A percentile compares a stretch with the other conserved stretches of the same genome.
phyloP scores from a whole-genome alignment of 345 rosid species.

The Viola odorata region DNA sequence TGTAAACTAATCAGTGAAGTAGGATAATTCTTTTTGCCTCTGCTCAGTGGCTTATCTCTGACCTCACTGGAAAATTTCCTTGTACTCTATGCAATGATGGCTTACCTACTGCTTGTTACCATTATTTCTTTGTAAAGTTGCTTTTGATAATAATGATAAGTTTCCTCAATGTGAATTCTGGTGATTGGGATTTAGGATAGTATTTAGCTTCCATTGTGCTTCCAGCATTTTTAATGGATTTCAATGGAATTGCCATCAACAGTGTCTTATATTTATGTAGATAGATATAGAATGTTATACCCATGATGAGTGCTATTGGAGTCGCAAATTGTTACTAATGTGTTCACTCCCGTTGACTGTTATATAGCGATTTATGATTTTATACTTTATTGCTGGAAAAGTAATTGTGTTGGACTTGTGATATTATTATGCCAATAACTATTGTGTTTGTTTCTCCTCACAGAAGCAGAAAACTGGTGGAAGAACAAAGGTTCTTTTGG shows the following conservation, averaged over 20 bases:
- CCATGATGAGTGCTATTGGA: background rate
- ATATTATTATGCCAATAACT: conserved; percentile 7
- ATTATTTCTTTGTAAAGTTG: too few relatives aligned
- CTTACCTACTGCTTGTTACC: too few relatives aligned
- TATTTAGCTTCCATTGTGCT: background rate
- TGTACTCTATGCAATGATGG: too few relatives aligned
- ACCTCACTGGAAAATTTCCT: too few relatives aligned
- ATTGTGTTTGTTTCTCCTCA: conserved; percentile 15
- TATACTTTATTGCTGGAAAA: too few relatives aligned
- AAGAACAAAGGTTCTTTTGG: conserved; percentile 89
- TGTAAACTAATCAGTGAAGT: background rate
- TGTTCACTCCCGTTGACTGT: background rate
- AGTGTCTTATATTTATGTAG: background rate
- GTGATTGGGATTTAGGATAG: background rate
- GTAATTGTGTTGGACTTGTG: background rate
- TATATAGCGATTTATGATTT: background rate
- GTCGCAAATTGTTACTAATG: background rate
- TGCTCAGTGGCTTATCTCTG: too few relatives aligned
- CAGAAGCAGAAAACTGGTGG: conserved; percentile 97
- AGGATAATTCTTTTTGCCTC: background rate
- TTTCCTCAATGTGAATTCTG: background rate
- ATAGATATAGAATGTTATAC: too few relatives aligned
- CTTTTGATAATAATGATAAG: too few relatives aligned
- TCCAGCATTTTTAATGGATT: background rate
- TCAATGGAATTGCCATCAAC: background rate